These are phyloP conservation scores for Davidsoniella australis DNA, from an alignment of 2,329 filamentous ascomycete genomes.

Conservation along the genomic window DNA sequence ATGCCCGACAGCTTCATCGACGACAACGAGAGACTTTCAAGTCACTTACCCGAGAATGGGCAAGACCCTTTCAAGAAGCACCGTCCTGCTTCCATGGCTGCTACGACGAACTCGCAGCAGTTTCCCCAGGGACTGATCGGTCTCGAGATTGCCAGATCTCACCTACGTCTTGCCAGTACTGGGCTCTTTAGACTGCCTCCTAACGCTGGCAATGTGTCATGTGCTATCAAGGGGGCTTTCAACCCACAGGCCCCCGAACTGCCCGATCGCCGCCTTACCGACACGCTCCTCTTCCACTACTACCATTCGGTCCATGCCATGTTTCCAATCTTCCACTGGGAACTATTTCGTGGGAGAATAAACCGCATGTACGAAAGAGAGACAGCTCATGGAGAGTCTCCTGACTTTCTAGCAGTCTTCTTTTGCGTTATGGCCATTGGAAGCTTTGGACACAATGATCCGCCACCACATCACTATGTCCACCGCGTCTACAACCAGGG, in stretches of 20 bases:
- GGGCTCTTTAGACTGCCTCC: conserved; percentile 12
- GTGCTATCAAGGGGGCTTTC: conserved; percentile 20
- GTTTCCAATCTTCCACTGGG: conserved; percentile 79
- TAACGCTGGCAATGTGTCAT: conserved; percentile 11
- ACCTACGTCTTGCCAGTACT: conserved; percentile 11
- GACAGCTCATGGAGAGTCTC: conserved; percentile 34
- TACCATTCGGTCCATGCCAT: conserved; percentile 60
- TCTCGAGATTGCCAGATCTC: conserved; percentile 11
- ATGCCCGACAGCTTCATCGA: conserved; percentile 30
- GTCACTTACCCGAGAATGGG: conserved; percentile 7
- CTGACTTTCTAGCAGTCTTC: conserved; percentile 62
- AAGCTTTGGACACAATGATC: conserved; percentile 49
- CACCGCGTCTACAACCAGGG: conserved; percentile 36
- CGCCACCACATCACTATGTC: conserved; percentile 22
- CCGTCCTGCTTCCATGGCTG: conserved; percentile 10
- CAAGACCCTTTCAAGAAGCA: conserved; percentile 11
- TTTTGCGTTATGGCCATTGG: conserved; percentile 75
- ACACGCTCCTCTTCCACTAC: conserved; percentile 60
- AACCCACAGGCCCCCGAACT: conserved; percentile 43
- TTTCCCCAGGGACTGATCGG: conserved; percentile 10
- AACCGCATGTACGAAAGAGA: conserved; percentile 55
- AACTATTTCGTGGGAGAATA: conserved; percentile 58
- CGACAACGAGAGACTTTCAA: conserved; percentile 28
- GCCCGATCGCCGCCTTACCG: conserved; percentile 51
- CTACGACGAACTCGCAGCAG: conserved; percentile 9